These are phyloP conservation scores for Phytophthora lateralis DNA, from an alignment of 352 stramenopile genomes.

Conservation along the genomic window DNA sequence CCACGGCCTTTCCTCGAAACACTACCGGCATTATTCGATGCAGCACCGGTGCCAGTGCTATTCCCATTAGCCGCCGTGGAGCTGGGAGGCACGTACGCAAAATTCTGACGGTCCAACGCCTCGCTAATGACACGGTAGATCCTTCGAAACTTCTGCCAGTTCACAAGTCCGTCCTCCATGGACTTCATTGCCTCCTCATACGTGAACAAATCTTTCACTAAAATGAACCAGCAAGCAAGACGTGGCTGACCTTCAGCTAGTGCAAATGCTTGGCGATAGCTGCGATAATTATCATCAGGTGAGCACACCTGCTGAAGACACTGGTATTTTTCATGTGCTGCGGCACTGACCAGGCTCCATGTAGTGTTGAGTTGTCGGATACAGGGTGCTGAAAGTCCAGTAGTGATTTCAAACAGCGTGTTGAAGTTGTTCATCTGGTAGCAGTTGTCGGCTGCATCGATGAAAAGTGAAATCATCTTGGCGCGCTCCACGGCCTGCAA, in stretches of 20 bases:
- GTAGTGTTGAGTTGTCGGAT: slow-evolving; percentile 86
- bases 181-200: slow-evolving; percentile 89
- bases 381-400: slow-evolving; percentile 77
- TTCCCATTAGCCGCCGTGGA: slow-evolving; percentile 20
- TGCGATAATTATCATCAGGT: slow-evolving; percentile 88
- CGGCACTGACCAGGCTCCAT: slow-evolving; percentile 74
- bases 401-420: slow-evolving; percentile 85
- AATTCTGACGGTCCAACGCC: slow-evolving; percentile 75
- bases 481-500: slow-evolving; percentile 80
- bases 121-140: slow-evolving; percentile 84
- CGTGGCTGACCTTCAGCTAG: slow-evolving; percentile 79
- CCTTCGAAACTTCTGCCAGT: slow-evolving; percentile 89
- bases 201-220: slow-evolving; percentile 89
- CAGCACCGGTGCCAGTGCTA: slow-evolving; percentile 1
- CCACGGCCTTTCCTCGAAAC: slow-evolving; percentile 80
- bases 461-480: slow-evolving; percentile 86
- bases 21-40: slow-evolving; percentile 11
- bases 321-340: slow-evolving; percentile 78
- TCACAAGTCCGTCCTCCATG: slow-evolving; percentile 80
- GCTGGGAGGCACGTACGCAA: slow-evolving; percentile 68
- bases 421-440: slow-evolving; percentile 91
- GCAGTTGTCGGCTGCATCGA: slow-evolving; percentile 82
- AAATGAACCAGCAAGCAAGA: slow-evolving; percentile 82
- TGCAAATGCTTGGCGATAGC: slow-evolving; percentile 82
- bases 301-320: slow-evolving; percentile 81